Evolutionary conservation across 2,329 filamentous ascomycete genomes (phyloP).

Genomic region (Neoarthrinium moseri): DNA sequence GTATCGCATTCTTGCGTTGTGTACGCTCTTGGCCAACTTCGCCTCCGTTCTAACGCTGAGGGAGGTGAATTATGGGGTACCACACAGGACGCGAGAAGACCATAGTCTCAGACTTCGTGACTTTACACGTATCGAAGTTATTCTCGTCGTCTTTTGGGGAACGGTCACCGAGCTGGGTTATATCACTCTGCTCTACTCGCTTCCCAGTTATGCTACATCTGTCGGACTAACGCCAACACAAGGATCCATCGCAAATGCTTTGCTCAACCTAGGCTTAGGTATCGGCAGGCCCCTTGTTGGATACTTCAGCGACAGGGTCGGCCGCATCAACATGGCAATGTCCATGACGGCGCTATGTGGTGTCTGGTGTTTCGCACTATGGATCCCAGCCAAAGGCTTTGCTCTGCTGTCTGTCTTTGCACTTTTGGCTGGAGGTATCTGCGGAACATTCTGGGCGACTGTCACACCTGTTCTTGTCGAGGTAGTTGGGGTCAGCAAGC

Average conservation of each 20-base stretch:
- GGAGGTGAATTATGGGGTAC: constrained; percentile 46
- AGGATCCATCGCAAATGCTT: constrained; percentile 58
- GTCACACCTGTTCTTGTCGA: constrained; percentile 60
- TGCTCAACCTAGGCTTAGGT: constrained; percentile 63
- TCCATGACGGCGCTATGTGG: constrained; percentile 54
- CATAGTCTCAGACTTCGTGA: constrained; percentile 50
- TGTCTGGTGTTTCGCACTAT: constrained; percentile 58
- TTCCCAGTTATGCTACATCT: constrained; percentile 60
- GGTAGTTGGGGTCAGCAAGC: constrained; percentile 56
- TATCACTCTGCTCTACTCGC: constrained; percentile 61
- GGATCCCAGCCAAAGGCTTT: constrained; percentile 59
- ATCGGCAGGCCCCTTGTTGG: constrained; percentile 60
- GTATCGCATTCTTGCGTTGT: constrained; percentile 58
- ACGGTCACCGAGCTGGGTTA: constrained; percentile 65
- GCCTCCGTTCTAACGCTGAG: constrained; percentile 51
- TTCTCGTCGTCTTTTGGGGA: constrained; percentile 58
- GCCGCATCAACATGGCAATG: constrained; percentile 61
- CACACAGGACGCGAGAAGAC: constrained; percentile 50
- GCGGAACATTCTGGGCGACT: constrained; percentile 60
- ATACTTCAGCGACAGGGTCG: constrained; percentile 57
- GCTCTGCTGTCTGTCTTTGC: constrained; percentile 59
- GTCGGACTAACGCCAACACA: constrained; percentile 60
- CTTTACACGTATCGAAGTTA: constrained; percentile 52
- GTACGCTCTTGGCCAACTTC: constrained; percentile 51
- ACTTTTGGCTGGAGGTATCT: constrained; percentile 54